Base-by-base conservation (phyloP, 345 rosid species). In the Laguncularia racemosa region DNA sequence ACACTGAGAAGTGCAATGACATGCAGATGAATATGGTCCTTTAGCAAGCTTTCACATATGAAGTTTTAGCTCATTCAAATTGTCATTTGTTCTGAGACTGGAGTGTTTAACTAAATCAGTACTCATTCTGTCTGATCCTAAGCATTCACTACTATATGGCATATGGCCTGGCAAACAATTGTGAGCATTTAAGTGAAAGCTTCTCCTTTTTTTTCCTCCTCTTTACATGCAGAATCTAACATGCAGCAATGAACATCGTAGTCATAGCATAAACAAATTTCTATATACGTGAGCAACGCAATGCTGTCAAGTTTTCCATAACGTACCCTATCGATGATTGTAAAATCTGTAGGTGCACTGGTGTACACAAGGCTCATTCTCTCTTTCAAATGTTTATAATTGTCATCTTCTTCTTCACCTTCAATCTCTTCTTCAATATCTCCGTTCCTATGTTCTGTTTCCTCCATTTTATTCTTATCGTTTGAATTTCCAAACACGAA, bases 331-430 rank as follows among this genome's bases (percentile, higher is more conserved):
- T 89, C 93, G 3, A 86, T 83, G 53, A 89, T 13, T 21, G 91
- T 84, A 63, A 89, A 80, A 69, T 64, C 61, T 38, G 74, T 71
- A 14, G 95, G 95, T 47, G 96, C 91, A 73, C 62, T 72, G 48
- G 93, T 78, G 72, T 92, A 92, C 20, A 89, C 73, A 64, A 84
- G 78, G 76, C 95, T 81, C 88, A 92, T 89, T 56, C 78, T 48
- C 15, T 81, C 81, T 15, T 70, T 77, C 64, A 89, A 60, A 26
- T 73, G 78, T 80, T 92, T 92, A 61, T 81, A 79, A 18, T 71
- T 75, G 19, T 79, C 91, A 11, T 68, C 65, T 64, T 89, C 96
- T 83, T 89, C 96, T 83, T 86, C 89, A 17, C 69, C 75, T 57
- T 83, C 84, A 53, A 50, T 57, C 57, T 67, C 75, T 55, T 77